Evolutionary conservation across 1,139 yeast species (phyloP).

Genomic region (Debaryomycetaceae sp.): DNA sequence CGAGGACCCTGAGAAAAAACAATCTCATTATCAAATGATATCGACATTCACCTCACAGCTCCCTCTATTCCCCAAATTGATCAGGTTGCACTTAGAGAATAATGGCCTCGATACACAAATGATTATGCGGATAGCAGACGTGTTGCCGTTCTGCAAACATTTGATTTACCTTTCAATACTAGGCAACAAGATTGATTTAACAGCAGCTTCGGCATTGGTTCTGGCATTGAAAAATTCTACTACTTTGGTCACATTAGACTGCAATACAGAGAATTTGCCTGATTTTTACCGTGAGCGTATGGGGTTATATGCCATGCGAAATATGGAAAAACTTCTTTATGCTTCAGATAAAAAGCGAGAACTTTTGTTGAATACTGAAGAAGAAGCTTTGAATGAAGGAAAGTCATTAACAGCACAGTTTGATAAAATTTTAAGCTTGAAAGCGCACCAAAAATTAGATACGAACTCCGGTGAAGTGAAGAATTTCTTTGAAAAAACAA

Average conservation of each 20-base stretch:
- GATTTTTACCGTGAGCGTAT: conserved; percentile 51
- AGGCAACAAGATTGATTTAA: conserved; percentile 54
- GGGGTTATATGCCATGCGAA: conserved; percentile 67
- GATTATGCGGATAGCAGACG: conserved; percentile 55
- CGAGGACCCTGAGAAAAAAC: not conserved
- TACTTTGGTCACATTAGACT: conserved; percentile 38
- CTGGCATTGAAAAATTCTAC: conserved; percentile 42
- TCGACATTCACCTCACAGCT: conserved; percentile 48
- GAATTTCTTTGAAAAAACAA: conserved; percentile 44
- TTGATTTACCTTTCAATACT: conserved; percentile 57
- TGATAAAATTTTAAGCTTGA: conserved; percentile 28
- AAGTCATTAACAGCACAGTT: conserved; percentile 37
- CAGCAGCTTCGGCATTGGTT: conserved; percentile 37
- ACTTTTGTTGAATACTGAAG: conserved; percentile 5
- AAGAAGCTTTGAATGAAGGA: conserved; percentile 5
- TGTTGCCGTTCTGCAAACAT: conserved; percentile 57
- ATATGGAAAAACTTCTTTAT: conserved; percentile 52
- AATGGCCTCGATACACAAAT: conserved; percentile 48
- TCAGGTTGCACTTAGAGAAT: conserved; percentile 60
- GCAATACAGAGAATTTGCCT: conserved; percentile 38
- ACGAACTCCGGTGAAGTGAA: conserved; percentile 27
- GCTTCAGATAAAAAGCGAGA: conserved; percentile 10
- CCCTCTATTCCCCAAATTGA: conserved; percentile 56
- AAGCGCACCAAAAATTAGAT: conserved; percentile 27
- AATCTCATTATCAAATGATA: conserved; percentile 13